Base-by-base conservation (phyloP, 1,139 yeast species). In the Magnusiomyces tetraspermus region DNA sequence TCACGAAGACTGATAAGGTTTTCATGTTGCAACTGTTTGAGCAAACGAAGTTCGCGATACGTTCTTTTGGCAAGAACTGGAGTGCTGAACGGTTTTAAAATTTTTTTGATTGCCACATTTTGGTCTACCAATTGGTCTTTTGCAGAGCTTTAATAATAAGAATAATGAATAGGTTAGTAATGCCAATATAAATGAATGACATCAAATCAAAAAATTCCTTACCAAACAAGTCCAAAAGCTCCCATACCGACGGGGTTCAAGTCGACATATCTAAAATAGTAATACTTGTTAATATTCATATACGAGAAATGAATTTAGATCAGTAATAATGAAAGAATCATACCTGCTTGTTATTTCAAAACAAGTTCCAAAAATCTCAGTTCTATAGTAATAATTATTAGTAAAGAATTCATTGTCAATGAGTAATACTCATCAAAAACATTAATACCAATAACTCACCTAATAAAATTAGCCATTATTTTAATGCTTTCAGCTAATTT, bases 211-310 rank as follows among this genome's bases (percentile, higher is more conserved):
- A n/a, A n/a, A n/a, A n/a, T n/a, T n/a, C n/a, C 66, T 31, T 61
- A 64, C 67, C 99, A 92, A 48, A 92, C 99, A 41, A 92, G 78
- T 6, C 98, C 98, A 66, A 92, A 92, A 13, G 98, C 98, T 36
- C 98, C 98, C 98, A 92, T 92, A 1, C 98, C 98, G 50, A 92
- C 97, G 2, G 98, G 98, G 64, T 89, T 92, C 58, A 92, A 76
- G 65, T 92, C 96, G 22, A 89, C 80, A 71, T 92, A 92, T 59
- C 96, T 73, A 64, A 80, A 42, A 21, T 11, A 40, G 19, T 21
- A 48, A 23, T n/a, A n/a, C n/a, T n/a, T n/a, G n/a, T n/a, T n/a
- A 13, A 41, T 19, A 17, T 46, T 46, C 24, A 22, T 6, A 28
- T 8, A 6, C n/a, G n/a, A n/a, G n/a, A 26, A 10, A 11, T 21